Base-by-base conservation (phyloP, 352 stramenopile species). In the Peronospora farinosa region DNA sequence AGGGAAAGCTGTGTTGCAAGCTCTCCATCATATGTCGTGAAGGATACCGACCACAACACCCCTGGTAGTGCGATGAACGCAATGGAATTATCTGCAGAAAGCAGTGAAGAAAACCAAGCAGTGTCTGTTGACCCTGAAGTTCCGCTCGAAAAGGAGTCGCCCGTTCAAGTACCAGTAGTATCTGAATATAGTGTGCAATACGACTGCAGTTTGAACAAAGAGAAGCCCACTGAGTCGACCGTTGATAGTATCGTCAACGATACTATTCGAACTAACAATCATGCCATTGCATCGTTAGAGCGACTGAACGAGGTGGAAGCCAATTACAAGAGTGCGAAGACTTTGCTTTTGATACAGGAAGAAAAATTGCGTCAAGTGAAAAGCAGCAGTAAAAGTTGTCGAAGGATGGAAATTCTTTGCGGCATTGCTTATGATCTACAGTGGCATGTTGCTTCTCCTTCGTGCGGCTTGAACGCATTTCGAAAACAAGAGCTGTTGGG, bases 361-460 rank as follows among this genome's bases (percentile, higher is more conserved):
- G 49, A 43, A 8, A 74, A 47, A 23, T 65, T 49, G 44, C 32
- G 45, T 36, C 57, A 31, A 46, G 21, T 65, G 19, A 51, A 65
- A 47, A 50, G n/a, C 6, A 64, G 23, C 13, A 57, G 40, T 28
- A 63, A 62, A 15, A 48, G 37, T 11, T 44, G 54, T 7, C 41
- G 19, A 12, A 64, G 57, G 25, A 36, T 79, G 40, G 48, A 57
- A 38, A 46, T 49, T 8, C 31, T 76, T 21, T 73, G 60, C 12
- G 47, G 42, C 15, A 33, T 64, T 35, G 43, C 62, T 15, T 64
- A 68, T 44, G 50, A 68, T 31, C 44, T 79, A 32, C 69, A 79
- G 45, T 72, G 57, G 28, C 51, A 51, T 30, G 38, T 79, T n/a
- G 46, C 54, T 25, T 67, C 64, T 15, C 28, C 37, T 15, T 52